Conservation (phyloP, 768 basidiomycete genomes). For the Boletus eberwhitei region DNA sequence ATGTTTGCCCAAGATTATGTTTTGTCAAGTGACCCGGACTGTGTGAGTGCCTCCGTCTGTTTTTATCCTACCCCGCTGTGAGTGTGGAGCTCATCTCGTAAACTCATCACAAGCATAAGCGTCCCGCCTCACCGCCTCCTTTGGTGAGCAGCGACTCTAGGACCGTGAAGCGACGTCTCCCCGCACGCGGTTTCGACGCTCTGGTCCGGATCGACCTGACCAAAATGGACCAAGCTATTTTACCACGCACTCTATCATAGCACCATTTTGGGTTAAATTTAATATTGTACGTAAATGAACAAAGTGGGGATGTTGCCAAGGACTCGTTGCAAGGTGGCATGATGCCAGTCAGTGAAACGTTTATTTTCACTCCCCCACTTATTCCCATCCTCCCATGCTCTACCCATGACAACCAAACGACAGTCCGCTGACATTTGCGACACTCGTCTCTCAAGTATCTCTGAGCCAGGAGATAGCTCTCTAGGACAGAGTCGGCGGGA, state of each 20-base stretch:
- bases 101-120: constrained; percentile 10
- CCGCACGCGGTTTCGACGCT: neutral
- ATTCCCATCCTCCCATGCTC: neutral
- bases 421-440: constrained; percentile 7
- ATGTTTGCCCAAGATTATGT: constrained; percentile 20
- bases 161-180: constrained; percentile 12
- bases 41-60: constrained; percentile 8
- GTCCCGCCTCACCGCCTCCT: constrained; percentile 8
- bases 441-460: neutral
- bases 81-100: constrained; percentile 3
- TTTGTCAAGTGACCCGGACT: neutral
- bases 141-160: neutral
- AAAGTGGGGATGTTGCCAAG: neutral
- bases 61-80: neutral
- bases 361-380: neutral
- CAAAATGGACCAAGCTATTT: too few relatives aligned
- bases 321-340: constrained; percentile 4
- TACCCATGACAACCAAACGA: constrained; percentile 14
- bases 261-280: neutral
- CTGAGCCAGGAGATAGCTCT: constrained; percentile 6
- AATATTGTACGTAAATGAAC: constrained; percentile 6
- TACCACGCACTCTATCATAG: neutral
- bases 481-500: constrained; percentile 2
- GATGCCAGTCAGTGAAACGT: neutral
- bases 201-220: neutral